These are phyloP conservation scores for Cucurbita maxima DNA, from an alignment of 306 rosid genomes.

Conservation along the genomic window DNA sequence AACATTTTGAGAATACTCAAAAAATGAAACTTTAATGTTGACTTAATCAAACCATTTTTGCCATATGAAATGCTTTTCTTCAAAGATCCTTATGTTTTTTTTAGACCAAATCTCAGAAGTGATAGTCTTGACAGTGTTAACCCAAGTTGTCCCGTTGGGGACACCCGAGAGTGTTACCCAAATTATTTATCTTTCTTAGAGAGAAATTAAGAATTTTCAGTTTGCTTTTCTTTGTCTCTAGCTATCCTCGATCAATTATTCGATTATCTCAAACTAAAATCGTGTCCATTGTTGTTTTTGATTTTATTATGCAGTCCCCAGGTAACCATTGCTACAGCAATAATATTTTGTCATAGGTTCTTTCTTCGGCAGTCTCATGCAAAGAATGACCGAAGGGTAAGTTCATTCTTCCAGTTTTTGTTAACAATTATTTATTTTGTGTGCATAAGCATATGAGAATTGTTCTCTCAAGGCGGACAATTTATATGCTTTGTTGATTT, in stretches of 20 bases:
- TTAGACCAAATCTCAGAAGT: not conserved
- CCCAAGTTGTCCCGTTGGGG: not conserved
- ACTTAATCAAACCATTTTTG: not conserved
- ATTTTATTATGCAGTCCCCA: slow-evolving; percentile 65
- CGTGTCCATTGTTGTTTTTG: not conserved
- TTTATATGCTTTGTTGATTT: not conserved
- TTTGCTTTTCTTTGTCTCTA: not conserved
- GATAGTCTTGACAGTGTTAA: not conserved
- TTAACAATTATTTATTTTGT: not conserved
- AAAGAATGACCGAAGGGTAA: slow-evolving; percentile 96
- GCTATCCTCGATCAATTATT: not conserved
- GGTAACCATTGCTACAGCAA: slow-evolving; percentile 94
- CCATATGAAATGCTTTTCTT: not conserved
- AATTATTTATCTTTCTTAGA: not conserved
- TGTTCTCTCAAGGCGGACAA: not conserved
- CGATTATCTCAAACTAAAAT: not conserved
- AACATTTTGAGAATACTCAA: not conserved
- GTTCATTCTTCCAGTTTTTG: slow-evolving; percentile 10
- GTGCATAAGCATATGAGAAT: not conserved
- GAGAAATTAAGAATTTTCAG: not conserved
- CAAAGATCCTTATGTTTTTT: not conserved
- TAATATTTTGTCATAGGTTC: slow-evolving; percentile 89
- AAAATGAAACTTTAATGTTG: not conserved
- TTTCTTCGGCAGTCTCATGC: slow-evolving; percentile 94
- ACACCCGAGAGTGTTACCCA: not conserved